These are phyloP conservation scores for Dissophora ornata DNA, from an alignment of 192 early-diverging fungal species.

Conservation along the genomic window DNA sequence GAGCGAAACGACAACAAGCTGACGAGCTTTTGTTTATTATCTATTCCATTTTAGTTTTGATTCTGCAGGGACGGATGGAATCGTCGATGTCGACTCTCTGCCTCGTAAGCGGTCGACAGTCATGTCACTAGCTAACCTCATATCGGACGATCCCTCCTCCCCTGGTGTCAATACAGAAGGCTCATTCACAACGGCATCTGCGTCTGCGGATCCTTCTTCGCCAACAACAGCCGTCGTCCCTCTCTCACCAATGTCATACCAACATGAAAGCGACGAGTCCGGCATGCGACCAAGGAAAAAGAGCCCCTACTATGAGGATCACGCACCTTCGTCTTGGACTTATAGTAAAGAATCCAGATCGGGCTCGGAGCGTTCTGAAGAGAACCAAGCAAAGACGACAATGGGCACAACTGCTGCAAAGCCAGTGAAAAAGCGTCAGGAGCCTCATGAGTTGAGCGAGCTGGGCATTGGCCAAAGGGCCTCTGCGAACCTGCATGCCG, in stretches of 20 bases:
- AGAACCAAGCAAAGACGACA: slow-evolving; percentile 3
- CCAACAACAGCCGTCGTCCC: slow-evolving; percentile 44
- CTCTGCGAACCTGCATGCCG: slow-evolving; percentile 49
- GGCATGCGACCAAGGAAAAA: slow-evolving; percentile 19
- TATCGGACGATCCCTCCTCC: slow-evolving; percentile 17
- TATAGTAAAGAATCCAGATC: slow-evolving; percentile 28
- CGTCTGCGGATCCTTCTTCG: slow-evolving; percentile 18
- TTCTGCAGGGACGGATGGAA: neutral
- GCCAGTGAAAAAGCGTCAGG: slow-evolving; percentile 26
- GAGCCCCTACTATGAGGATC: slow-evolving; percentile 30
- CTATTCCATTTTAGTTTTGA: too few relatives aligned
- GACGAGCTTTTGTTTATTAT: too few relatives aligned
- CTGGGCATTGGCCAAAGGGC: slow-evolving; percentile 49
- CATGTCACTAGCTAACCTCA: slow-evolving; percentile 38
- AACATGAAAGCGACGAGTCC: slow-evolving; percentile 23
- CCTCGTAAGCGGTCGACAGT: slow-evolving; percentile 30
- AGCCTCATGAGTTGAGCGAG: slow-evolving; percentile 49
- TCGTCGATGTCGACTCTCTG: neutral
- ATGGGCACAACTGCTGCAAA: neutral
- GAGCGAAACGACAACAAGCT: too few relatives aligned
- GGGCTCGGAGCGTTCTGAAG: slow-evolving; percentile 29
- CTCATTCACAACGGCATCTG: neutral
- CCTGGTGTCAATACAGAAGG: neutral
- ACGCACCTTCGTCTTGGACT: slow-evolving; percentile 29
- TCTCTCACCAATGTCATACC: slow-evolving; percentile 32